Base-by-base conservation (phyloP, 768 basidiomycete species). In the Trametes cinnabarina region DNA sequence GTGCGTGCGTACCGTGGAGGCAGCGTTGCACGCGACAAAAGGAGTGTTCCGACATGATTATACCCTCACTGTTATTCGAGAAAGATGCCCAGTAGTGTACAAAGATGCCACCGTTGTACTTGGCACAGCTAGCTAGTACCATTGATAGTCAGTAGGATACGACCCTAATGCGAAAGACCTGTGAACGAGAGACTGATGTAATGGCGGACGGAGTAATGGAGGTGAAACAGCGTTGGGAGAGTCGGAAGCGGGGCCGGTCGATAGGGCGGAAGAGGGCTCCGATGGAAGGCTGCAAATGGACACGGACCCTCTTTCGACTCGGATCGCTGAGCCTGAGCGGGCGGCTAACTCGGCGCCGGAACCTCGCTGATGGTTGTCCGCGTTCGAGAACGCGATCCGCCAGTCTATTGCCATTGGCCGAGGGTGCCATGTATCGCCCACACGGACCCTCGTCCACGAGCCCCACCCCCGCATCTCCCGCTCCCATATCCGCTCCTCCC, bases 401-500 rank as follows among this genome's bases (percentile, higher is more conserved):
- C 48, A 43, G 19, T n/a, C 51, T 26, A 28, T 44, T 42, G 17
- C 51, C 17, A 20, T 32, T 26, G 53, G 46, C 39, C 52, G 43
- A 7, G 30, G 7, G 30, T 32, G 30, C 30, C 30, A 32, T 32
- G 30, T 7, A 32, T 32, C 30, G 30, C 7, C 7, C 30, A 32
- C 6, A 12, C 30, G 30, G 30, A 32, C 30, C 7, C 30, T 32
- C 30, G 12, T 32, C 30, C 30, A n/a, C n/a, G n/a, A n/a, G n/a
- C n/a, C n/a, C n/a, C 14, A 34, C 34, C 34, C 8, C 34, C 14
- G 34, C 34, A 7, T 14, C 34, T 14, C 14, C 14, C 34, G n/a
- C 62, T 58, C 63, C 60, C 83, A 78, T 78, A 81, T 82, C 84
- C 84, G 84, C 84, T 80, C 78, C 79, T 78, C 78, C 78, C 44